These are phyloP conservation scores for Pseudopithomyces chartarum DNA, from an alignment of 2,329 filamentous ascomycete genomes.

Conservation along the genomic window DNA sequence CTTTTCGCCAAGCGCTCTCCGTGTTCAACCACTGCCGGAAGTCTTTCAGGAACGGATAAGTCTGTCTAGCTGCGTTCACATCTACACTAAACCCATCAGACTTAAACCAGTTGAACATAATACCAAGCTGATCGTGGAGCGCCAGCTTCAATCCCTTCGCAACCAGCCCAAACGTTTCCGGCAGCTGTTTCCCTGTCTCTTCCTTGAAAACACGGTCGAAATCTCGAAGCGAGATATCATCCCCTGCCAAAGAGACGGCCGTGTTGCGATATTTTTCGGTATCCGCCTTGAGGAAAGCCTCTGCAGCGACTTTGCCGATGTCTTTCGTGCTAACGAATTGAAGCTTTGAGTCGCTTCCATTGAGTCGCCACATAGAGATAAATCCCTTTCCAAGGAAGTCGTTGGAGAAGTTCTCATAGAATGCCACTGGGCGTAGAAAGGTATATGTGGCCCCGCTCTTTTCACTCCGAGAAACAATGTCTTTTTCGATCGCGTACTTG, in stretches of 20 bases:
- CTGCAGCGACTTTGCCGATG: constrained; percentile 3
- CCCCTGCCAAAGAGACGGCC: constrained; percentile 54
- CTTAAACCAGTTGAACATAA: constrained; percentile 56
- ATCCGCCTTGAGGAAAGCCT: constrained; percentile 32
- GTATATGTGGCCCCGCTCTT: background rate
- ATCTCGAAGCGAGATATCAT: constrained; percentile 51
- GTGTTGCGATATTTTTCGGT: constrained; percentile 48
- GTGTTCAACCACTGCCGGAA: constrained; percentile 52
- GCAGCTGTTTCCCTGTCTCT: constrained; percentile 49
- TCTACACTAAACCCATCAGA: constrained; percentile 51
- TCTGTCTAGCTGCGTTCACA: constrained; percentile 44
- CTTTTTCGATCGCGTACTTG: background rate
- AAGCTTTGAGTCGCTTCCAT: constrained; percentile 11
- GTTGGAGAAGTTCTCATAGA: background rate
- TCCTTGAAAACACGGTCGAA: constrained; percentile 50
- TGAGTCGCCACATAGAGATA: background rate
- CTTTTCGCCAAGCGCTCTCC: constrained; percentile 42
- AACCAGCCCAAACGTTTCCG: constrained; percentile 47
- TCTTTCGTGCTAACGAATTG: constrained; percentile 5
- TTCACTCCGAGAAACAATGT: background rate
- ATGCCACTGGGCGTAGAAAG: background rate
- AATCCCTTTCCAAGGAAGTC: background rate
- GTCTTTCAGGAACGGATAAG: constrained; percentile 51
- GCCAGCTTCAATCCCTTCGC: constrained; percentile 36
- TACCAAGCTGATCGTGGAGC: constrained; percentile 40